phyloP scores from a whole-genome alignment of 768 basidiomycete species.

The Mrakia blollopis region DNA sequence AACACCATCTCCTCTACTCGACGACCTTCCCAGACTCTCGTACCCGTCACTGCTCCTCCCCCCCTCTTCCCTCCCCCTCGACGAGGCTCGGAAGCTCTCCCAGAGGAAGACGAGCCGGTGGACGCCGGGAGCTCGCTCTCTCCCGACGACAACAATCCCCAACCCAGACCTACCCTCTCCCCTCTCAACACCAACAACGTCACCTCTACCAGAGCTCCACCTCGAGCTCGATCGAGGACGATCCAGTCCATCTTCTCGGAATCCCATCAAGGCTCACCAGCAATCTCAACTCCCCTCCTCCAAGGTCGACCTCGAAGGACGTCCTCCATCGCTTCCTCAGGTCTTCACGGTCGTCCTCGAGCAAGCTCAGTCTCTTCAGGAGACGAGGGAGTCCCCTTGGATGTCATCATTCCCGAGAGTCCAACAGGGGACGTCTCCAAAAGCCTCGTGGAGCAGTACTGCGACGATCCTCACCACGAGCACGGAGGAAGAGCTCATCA shows the following conservation, averaged over 20 bases:
- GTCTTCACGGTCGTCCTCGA: background rate
- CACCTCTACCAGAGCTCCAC: background rate
- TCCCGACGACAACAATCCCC: background rate
- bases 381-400: background rate
- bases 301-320: conserved; percentile 6
- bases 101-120: background rate
- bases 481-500: background rate
- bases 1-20: background rate
- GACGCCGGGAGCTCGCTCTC: background rate
- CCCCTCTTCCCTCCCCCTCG: background rate
- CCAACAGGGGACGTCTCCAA: no score
- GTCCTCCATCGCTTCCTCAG: conserved; percentile 4
- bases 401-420: background rate
- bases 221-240: conserved; percentile 27
- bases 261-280: background rate
- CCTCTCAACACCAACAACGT: background rate
- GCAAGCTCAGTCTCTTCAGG: background rate
- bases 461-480: background rate
- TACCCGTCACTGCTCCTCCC: background rate
- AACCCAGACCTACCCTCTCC: background rate
- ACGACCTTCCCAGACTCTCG: background rate
- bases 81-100: background rate
- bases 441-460: background rate
- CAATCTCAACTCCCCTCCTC: conserved; percentile 6
- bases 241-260: conserved; percentile 29